phyloP scores from a whole-genome alignment of 2,329 filamentous ascomycete genomes.

The Fusarium azukiicola region DNA sequence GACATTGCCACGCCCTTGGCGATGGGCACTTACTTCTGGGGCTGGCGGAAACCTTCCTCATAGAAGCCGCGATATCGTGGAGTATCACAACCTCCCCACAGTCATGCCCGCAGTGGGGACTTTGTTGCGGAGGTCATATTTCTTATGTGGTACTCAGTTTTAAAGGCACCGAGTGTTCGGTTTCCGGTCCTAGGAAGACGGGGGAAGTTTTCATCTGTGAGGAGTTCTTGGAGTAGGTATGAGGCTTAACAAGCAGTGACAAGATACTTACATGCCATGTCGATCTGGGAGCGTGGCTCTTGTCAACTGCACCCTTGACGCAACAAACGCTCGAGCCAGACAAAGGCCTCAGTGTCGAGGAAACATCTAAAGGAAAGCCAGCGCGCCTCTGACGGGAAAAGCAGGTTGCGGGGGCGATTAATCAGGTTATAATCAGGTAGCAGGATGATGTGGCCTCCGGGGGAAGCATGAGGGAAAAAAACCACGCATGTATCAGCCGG shows the following conservation, averaged over 20 bases:
- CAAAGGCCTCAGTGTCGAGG: background rate
- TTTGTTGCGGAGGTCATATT: background rate
- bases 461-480: background rate
- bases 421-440: constrained; percentile 11
- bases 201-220: background rate
- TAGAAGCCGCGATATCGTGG: constrained; percentile 18
- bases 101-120: background rate
- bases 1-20: constrained; percentile 7
- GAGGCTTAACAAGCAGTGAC: background rate
- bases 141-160: constrained; percentile 6
- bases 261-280: background rate
- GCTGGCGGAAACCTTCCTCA: constrained; percentile 17
- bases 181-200: background rate
- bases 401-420: background rate
- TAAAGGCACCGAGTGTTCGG: background rate
- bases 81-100: constrained; percentile 14
- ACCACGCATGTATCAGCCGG: constrained; percentile 3
- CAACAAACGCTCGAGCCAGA: constrained; percentile 15
- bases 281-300: background rate
- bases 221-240: background rate
- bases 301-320: background rate
- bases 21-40: background rate
- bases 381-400: background rate
- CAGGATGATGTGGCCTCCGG: background rate
- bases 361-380: constrained; percentile 18